Evolutionary conservation across 768 basidiomycete genomes (phyloP), one percentile per base, ranked within the genome.

Genomic region (Suillus clintonianus): DNA sequence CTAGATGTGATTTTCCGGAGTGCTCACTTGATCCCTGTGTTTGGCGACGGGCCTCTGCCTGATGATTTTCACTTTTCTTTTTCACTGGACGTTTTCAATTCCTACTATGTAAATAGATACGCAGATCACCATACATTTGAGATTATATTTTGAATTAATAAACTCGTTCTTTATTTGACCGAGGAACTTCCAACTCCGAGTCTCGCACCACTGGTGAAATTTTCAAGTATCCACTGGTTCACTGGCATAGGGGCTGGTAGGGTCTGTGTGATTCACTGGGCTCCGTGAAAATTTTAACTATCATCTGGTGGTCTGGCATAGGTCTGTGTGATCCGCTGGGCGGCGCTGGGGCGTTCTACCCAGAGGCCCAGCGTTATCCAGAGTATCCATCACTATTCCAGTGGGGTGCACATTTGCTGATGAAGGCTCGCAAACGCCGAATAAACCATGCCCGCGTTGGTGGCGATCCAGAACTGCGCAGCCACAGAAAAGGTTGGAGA

Each of bases 101-200:
- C 62, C 1, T 77, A 67, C 63, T 76, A 74, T 66, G 68, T 77
- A 3, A 78, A 77, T 53, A 76, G 71, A 55, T 77, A 69, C 48
- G 69, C 67, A 27, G 76, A 78, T 61, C 68, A 77, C 45, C 77
- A 78, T 57, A 64, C 71, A 9, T 62, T 73, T 64, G 68, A 70
- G 59, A 65, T 67, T 24, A 39, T 37, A n/a, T 63, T 43, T 43
- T 43, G 42, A 43, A 43, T 43, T 43, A 43, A 10, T 45, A 45
- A 45, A 45, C 43, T 10, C n/a, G 5, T 45, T 45, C 43, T 45
- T n/a, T n/a, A n/a, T n/a, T n/a, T n/a, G n/a, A n/a, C n/a, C n/a
- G n/a, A n/a, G n/a, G n/a, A n/a, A n/a, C n/a, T n/a, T n/a, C n/a
- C n/a, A n/a, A n/a, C n/a, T n/a, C n/a, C n/a, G n/a, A n/a, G 43